Evolutionary conservation across 306 rosid genomes (phyloP), one percentile per base, ranked within the genome.

Genomic region (Rubus parviflorus): DNA sequence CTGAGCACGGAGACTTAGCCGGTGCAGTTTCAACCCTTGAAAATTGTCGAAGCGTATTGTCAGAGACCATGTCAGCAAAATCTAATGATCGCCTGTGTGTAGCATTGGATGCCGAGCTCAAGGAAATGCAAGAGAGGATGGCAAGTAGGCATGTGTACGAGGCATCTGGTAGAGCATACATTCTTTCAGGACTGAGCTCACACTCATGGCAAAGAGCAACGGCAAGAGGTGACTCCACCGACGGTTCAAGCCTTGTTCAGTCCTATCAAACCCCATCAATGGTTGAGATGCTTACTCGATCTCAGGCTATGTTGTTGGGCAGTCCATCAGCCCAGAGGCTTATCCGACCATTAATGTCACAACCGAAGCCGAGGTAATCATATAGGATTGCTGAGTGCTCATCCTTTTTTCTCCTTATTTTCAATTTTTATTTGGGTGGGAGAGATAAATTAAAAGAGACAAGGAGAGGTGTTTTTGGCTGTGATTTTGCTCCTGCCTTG

Each of bases 131-230:
- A 82, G 96, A 92, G 86, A 85, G 99, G 76, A 86, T 95, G 99
- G 97, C 85, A 6, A 95, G 97, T 77, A 87, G 97, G 81, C 97
- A 90, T 11, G 99, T 92, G 19, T 95, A 95, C 8, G 99, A 95
- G 87, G 97, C 96, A 47, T 95, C 99, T 11, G 99, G 99, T 58
- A 90, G 99, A 73, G 99, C 99, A 17, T 95, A 95, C 41, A 90
- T 95, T 60, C 97, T 95, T 78, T 95, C 99, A 3, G 99, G 99
- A 73, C 84, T 95, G 75, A 95, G 99, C 83, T 95, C 99, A 43
- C 99, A 95, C 72, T 95, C 99, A 13, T 95, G 99, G 99, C 99
- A 95, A 80, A 80, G 99, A 85, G 99, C 99, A 66, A 95, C 99
- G 2, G 96, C 99, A 12, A 88, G 99, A 84, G 99, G 97, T 4